Base-by-base conservation (phyloP, 2,329 filamentous ascomycete species). In the Penicillium sp. region DNA sequence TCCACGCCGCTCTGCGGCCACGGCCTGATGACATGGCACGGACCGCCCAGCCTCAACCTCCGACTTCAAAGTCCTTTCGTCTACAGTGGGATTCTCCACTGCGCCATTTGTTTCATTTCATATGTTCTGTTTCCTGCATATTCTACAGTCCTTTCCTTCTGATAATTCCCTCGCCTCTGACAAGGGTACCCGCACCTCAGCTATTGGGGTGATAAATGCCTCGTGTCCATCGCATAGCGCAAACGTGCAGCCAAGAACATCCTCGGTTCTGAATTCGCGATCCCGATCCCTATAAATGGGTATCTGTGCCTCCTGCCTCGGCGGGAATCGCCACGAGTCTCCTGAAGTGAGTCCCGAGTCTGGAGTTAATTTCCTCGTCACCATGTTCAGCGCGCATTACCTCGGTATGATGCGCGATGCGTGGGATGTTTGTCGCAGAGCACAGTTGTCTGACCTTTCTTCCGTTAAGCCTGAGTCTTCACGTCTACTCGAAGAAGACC, bases 401-500 rank as follows among this genome's bases (percentile, higher is more conserved):
- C 53, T 52, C 52, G 52, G 50, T 27, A 16, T 60, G 18, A 55
- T 56, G 60, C 56, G 41, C 48, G 46, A 46, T 41, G 31, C 44
- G 9, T 59, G 54, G 50, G 44, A 47, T 40, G 39, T 38, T 13
- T 45, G 27, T 50, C 42, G 15, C 23, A 45, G 41, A 40, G 3
- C 27, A 16, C 37, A 50, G 15, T 41, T 44, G 55, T 50, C 59
- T 65, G 58, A 60, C 55, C 38, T 46, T 32, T 41, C 40, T 50
- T 49, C 15, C 25, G 35, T 47, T 23, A 55, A 64, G 69, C 66
- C 74, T 37, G 75, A 78, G 59, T 75, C 76, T 44, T 72, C 75
- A 16, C 74, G 75, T 31, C 66, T 78, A 9, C 70, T 78, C 39
- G 74, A 77, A 25, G 76, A 78, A 35, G 76, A 78, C 45, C 66